A percentile compares a stretch with the other conserved stretches of the same genome.
Evolutionary conservation across 768 basidiomycete genomes (phyloP).

Genomic region (Termitomyces sp.): DNA sequence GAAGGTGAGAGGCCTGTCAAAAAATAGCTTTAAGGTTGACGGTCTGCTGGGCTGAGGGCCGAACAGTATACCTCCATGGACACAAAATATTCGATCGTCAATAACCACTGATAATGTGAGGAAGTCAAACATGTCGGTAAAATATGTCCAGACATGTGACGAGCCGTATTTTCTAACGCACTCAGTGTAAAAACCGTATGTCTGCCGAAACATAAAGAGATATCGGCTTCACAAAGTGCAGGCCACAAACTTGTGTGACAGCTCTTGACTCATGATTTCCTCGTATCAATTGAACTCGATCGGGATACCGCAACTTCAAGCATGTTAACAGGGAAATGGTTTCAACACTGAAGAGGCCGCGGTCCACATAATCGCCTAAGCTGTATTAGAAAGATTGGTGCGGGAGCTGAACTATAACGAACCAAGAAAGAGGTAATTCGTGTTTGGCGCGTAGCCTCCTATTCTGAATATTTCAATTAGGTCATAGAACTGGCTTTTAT

Average conservation of each 20-base stretch:
- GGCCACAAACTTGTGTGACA: slow-evolving; percentile 83
- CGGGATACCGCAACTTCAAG: slow-evolving; percentile 94
- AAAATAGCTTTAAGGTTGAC: slow-evolving; percentile 11
- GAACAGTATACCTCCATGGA: slow-evolving; percentile 78
- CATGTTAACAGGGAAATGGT: slow-evolving; percentile 97
- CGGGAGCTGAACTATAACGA: slow-evolving; percentile 23
- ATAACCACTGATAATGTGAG: slow-evolving; percentile 96
- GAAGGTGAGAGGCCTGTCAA: slow-evolving; percentile 86
- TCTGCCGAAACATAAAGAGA: slow-evolving; percentile 45
- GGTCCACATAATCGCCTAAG: slow-evolving; percentile 96
- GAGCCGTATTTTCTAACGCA: slow-evolving; percentile 97
- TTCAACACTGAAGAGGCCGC: slow-evolving; percentile 96
- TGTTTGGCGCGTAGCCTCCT: slow-evolving; percentile 94
- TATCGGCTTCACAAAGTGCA: slow-evolving; percentile 15
- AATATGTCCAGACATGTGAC: slow-evolving; percentile 97
- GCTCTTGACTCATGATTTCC: slow-evolving; percentile 98
- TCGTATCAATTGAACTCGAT: slow-evolving; percentile 92
- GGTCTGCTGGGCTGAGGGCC: slow-evolving; percentile 5
- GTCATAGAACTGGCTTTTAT: slow-evolving; percentile 95
- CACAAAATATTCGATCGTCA: slow-evolving; percentile 98
- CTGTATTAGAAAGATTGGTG: slow-evolving; percentile 12
- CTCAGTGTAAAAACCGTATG: slow-evolving; percentile 98
- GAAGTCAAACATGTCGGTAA: slow-evolving; percentile 99
- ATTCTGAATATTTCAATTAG: slow-evolving; percentile 98
- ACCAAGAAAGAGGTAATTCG: slow-evolving; percentile 98